Evolutionary conservation across 2,329 filamentous ascomycete species (phyloP).

Genomic region (Xylariaceae sp.): DNA sequence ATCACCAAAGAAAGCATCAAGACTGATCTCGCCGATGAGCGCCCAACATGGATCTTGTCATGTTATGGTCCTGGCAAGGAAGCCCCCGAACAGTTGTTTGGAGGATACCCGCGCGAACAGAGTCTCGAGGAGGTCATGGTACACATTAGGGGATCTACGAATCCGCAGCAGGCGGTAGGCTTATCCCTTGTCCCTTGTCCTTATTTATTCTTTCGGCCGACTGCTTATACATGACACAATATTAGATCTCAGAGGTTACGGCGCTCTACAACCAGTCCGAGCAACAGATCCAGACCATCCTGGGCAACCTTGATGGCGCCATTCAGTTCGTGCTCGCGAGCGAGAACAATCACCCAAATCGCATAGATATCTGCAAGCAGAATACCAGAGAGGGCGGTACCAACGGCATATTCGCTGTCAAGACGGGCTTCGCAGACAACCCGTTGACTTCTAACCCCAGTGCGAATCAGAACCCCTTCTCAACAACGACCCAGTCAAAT

Average conservation of each 20-base stretch:
- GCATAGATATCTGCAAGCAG: conserved; percentile 67
- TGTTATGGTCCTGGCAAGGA: conserved; percentile 81
- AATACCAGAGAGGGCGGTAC: conserved; percentile 51
- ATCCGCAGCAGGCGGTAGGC: conserved; percentile 54
- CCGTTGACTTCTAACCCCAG: conserved; percentile 37
- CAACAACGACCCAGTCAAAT: conserved; percentile 37
- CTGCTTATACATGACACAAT: neutral
- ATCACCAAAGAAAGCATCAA: conserved; percentile 67
- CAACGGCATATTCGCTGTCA: conserved; percentile 51
- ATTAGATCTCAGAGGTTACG: conserved; percentile 65
- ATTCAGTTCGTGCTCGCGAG: conserved; percentile 71
- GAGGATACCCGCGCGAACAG: conserved; percentile 78
- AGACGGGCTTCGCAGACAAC: conserved; percentile 34
- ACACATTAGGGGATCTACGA: conserved; percentile 63
- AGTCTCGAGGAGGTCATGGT: conserved; percentile 88
- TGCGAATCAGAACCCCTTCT: conserved; percentile 52
- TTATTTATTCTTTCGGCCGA: neutral
- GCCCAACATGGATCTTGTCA: conserved; percentile 85
- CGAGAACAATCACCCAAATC: conserved; percentile 76
- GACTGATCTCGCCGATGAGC: conserved; percentile 72
- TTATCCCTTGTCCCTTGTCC: conserved; percentile 7
- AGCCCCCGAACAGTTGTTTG: conserved; percentile 83
- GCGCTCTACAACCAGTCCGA: conserved; percentile 68
- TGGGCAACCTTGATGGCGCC: conserved; percentile 74
- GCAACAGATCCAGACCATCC: conserved; percentile 74